Evolutionary conservation across 768 basidiomycete species (phyloP), one percentile per base, ranked within the genome.

Genomic region (Rhodotorula diobovata): DNA sequence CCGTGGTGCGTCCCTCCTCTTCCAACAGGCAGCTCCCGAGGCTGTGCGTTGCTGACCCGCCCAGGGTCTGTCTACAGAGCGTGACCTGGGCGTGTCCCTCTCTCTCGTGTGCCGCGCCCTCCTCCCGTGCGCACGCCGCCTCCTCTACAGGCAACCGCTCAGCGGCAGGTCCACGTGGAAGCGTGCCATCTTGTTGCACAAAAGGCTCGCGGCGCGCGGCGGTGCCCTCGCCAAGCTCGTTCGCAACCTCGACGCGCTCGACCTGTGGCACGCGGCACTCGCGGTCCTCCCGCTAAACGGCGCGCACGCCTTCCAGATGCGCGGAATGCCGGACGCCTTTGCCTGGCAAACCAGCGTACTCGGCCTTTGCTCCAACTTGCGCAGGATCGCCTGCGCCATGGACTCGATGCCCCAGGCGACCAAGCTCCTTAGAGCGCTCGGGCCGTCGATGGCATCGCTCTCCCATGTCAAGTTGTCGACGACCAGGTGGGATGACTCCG

Each of bases 191-290:
- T 10, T 11, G 48, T 28, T 50, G 6, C 28, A 28, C 25, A 12
- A 8, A 1, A 28, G 7, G 23, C 48, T 50, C 6, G 8, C 48
- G 25, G 11, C 9, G 25, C 21, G 23, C 25, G 25, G 25, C 48
- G 48, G 25, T 6, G 11, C 23, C 48, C 25, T 50, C 48, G 48
- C 25, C 25, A 2, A 11, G 4, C 21, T 28, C 23, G 48, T 50
- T 11, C 48, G 23, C 48, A 11, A 23, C 48, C 25, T 50, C 23
- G 25, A 28, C 23, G 1, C 1, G 9, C 48, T 50, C 48, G 48
- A 23, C 23, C 1, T 3, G 2, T 50, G 48, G 48, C 4, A 11
- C 25, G 1, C 8, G 6, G 4, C 1, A 8, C 25, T 50, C 11
- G 25, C 25, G 16, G 4, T 16, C 32, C 9, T 8, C 7, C 16